These are phyloP conservation scores for Nitzschia sp. DNA, from an alignment of 108 stramenopile species.

Conservation along the genomic window DNA sequence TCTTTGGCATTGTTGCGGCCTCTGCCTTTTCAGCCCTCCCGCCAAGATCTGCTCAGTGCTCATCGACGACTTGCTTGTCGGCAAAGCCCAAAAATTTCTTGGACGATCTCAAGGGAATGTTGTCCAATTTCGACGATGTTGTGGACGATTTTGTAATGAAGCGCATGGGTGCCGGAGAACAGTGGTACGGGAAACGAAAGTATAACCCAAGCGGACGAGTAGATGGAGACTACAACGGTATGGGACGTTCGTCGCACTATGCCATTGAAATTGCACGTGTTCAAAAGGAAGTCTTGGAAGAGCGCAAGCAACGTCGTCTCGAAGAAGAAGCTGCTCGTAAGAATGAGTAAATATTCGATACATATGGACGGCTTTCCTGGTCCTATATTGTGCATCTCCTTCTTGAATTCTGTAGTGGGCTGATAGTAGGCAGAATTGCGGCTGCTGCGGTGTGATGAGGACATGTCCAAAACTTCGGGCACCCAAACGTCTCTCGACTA, in stretches of 20 bases:
- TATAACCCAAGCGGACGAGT: conserved; percentile 74
- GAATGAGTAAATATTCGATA: not conserved
- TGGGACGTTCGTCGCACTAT: conserved; percentile 65
- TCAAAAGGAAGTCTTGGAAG: conserved; percentile 61
- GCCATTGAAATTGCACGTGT: conserved; percentile 74
- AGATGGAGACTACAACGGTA: conserved; percentile 76
- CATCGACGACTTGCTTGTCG: not conserved
- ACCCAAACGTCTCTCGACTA: too few relatives aligned
- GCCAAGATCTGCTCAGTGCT: not conserved
- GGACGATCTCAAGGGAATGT: conserved; percentile 31
- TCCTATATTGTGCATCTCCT: conserved; percentile 72
- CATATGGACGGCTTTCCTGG: not conserved
- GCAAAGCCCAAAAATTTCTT: conserved; percentile 11
- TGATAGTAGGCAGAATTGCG: too few relatives aligned
- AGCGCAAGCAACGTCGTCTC: conserved; percentile 39
- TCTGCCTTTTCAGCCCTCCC: not conserved
- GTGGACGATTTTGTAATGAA: conserved; percentile 85
- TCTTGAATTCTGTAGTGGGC: too few relatives aligned
- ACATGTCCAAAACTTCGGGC: too few relatives aligned
- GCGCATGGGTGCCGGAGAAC: conserved; percentile 69
- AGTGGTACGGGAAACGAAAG: conserved; percentile 67
- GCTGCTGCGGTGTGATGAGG: too few relatives aligned
- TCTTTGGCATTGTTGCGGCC: not conserved
- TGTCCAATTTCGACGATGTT: conserved; percentile 68
- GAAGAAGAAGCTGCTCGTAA: conserved; percentile 28